These are phyloP conservation scores for Schizochytrium sp. DNA, from an alignment of 108 stramenopile genomes.

Conservation along the genomic window DNA sequence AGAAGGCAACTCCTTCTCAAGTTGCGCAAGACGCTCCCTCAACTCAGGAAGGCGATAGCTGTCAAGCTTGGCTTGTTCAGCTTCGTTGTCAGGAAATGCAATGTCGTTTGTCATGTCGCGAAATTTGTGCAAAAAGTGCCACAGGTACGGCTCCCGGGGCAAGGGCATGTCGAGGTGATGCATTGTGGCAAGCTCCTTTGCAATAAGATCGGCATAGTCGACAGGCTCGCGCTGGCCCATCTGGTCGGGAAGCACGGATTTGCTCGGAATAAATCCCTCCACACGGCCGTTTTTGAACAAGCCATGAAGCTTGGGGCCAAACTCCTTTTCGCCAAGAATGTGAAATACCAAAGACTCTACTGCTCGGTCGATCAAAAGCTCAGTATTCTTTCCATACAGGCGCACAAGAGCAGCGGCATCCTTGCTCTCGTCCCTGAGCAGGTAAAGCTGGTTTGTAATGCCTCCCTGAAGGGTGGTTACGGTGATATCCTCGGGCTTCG, in stretches of 20 bases:
- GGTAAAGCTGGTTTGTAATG: slow-evolving; percentile 53
- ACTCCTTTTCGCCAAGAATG: slow-evolving; percentile 63
- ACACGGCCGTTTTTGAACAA: slow-evolving; percentile 72
- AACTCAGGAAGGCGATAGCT: slow-evolving; percentile 65
- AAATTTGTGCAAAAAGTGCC: slow-evolving; percentile 58
- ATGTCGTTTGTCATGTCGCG: slow-evolving; percentile 17
- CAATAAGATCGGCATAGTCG: slow-evolving; percentile 33
- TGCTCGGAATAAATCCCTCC: slow-evolving; percentile 67
- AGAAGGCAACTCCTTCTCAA: slow-evolving; percentile 59
- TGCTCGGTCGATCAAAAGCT: slow-evolving; percentile 69
- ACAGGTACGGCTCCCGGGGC: slow-evolving; percentile 24
- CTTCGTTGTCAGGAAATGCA: background rate
- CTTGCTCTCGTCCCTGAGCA: slow-evolving; percentile 11
- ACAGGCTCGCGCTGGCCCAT: slow-evolving; percentile 55
- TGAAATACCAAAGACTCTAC: slow-evolving; percentile 68
- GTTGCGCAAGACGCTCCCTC: slow-evolving; percentile 50
- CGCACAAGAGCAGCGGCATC: slow-evolving; percentile 65
- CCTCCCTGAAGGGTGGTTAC: slow-evolving; percentile 9
- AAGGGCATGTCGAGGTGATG: slow-evolving; percentile 50
- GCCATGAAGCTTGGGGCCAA: slow-evolving; percentile 70
- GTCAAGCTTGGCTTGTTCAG: slow-evolving; percentile 34
- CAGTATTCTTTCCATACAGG: slow-evolving; percentile 71
- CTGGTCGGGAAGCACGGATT: slow-evolving; percentile 32
- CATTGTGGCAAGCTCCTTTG: slow-evolving; percentile 5
- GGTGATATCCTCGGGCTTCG: slow-evolving; percentile 14